These are phyloP conservation scores for Abelmoschus esculentus DNA, from an alignment of 345 rosid species.

Conservation along the genomic window DNA sequence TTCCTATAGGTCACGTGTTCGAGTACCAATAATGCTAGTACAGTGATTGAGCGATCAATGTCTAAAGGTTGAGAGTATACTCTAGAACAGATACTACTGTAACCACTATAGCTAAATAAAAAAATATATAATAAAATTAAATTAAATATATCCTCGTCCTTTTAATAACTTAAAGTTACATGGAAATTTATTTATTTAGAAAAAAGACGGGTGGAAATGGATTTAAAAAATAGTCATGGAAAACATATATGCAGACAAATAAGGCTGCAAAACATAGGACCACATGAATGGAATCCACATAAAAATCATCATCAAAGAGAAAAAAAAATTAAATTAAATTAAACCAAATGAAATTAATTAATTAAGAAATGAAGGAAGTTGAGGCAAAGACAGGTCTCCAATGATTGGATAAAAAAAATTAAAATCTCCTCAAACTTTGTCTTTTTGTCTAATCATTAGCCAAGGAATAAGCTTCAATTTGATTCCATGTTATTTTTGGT, in stretches of 20 bases:
- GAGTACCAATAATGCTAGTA: no score
- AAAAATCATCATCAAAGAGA: background rate
- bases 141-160: no score
- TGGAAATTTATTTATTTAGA: no score
- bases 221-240: background rate
- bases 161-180: no score
- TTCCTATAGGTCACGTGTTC: no score
- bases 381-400: slow-evolving; percentile 18
- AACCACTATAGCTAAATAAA: no score
- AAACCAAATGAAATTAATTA: background rate
- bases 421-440: slow-evolving; percentile 16
- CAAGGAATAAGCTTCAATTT: slow-evolving; percentile 29
- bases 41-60: no score
- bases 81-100: no score
- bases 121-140: no score
- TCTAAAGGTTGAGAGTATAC: no score
- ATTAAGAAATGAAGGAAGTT: background rate
- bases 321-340: no score
- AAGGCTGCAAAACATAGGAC: slow-evolving; percentile 13
- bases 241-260: slow-evolving; percentile 15
- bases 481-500: slow-evolving; percentile 26
- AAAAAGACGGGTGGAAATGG: background rate
- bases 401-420: slow-evolving; percentile 24
- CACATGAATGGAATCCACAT: slow-evolving; percentile 12
- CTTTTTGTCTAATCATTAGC: slow-evolving; percentile 28